Evolutionary conservation across 495 filamentous ascomycete genomes (phyloP), one percentile per base, ranked within the genome.

Genomic region (Aspergillus asperescens): DNA sequence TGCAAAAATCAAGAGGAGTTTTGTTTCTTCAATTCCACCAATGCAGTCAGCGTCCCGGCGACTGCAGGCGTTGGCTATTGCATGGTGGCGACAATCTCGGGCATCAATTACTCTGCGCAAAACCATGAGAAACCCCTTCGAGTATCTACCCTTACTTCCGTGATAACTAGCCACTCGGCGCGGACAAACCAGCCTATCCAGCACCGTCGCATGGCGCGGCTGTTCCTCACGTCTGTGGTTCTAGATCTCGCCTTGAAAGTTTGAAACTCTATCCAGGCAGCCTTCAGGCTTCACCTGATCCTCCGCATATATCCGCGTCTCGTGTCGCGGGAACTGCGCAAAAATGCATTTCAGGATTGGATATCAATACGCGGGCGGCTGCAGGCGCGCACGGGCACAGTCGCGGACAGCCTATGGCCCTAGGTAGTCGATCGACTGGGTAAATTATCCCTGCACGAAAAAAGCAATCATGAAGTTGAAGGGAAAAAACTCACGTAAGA

Each of bases 81-180:
- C 34, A 55, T 71, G 24, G 57, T 69, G 50, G 64, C 67, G 23
- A 71, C 62, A 5, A 44, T 63, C 18, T 61, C 66, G 68, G 64
- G 62, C 64, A n/a, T 50, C 61, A 16, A 67, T 66, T 18, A 63
- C 68, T 22, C 64, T 55, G 32, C 61, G 68, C 56, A 57, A 60
- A 48, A 65, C 60, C 1, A 58, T 68, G n/a, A 53, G 64, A 1
- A 63, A 56, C 35, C 61, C 13, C 4, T 20, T 23, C 42, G 8
- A 31, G 12, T 7, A 9, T 24, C 23, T 56, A 67, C 35, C 67
- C 66, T 1, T 68, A 65, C 35, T 64, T 65, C 32, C 38, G 57
- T 16, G 48, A 57, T 32, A 34, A 54, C 7, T 31, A 61, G 5
- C 32, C 27, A 23, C 16, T n/a, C 3, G 22, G 18, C 7, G 8